Evolutionary conservation across 139 green algal genomes (phyloP).

Genomic region (Diplosphaera chodatii): DNA sequence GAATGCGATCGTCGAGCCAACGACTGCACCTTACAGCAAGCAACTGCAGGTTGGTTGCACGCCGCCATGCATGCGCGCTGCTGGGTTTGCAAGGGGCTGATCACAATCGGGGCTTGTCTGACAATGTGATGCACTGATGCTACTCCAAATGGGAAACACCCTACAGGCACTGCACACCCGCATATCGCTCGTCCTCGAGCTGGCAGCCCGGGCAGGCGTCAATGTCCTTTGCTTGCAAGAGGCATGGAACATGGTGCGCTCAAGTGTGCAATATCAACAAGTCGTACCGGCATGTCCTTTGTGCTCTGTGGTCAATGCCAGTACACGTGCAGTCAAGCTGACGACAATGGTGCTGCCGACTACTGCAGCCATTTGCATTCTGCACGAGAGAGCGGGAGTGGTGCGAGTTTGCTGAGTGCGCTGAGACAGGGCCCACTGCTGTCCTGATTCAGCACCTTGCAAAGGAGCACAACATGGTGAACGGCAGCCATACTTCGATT

Average conservation of each 20-base stretch:
- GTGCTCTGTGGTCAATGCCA: neutral
- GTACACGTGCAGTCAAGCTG: too few relatives aligned
- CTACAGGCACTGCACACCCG: conserved; percentile 57
- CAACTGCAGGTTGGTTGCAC: conserved; percentile 48
- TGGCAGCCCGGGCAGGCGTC: conserved; percentile 68
- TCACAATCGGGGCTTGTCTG: too few relatives aligned
- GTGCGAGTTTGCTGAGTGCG: conserved; percentile 89
- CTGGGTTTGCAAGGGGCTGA: too few relatives aligned
- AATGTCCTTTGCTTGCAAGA: conserved; percentile 94
- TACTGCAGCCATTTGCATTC: conserved; percentile 80
- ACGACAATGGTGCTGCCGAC: too few relatives aligned
- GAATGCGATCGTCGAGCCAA: conserved; percentile 68
- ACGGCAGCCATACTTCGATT: too few relatives aligned
- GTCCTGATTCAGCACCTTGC: conserved; percentile 37
- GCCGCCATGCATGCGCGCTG: neutral
- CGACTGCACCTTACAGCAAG: conserved; percentile 71
- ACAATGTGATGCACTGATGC: too few relatives aligned
- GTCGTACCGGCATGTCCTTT: neutral
- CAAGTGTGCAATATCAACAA: conserved; percentile 1
- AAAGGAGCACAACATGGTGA: conserved; percentile 31
- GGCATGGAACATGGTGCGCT: conserved; percentile 67
- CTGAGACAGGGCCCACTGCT: conserved; percentile 47
- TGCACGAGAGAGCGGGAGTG: conserved; percentile 92
- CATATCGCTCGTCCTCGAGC: conserved; percentile 58
- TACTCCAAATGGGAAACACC: too few relatives aligned